Percentiles rank a stretch among this genome's conserved stretches.
These are phyloP conservation scores for Mortierella claussenii DNA, from an alignment of 192 early-diverging fungal species.

Conservation along the genomic window DNA sequence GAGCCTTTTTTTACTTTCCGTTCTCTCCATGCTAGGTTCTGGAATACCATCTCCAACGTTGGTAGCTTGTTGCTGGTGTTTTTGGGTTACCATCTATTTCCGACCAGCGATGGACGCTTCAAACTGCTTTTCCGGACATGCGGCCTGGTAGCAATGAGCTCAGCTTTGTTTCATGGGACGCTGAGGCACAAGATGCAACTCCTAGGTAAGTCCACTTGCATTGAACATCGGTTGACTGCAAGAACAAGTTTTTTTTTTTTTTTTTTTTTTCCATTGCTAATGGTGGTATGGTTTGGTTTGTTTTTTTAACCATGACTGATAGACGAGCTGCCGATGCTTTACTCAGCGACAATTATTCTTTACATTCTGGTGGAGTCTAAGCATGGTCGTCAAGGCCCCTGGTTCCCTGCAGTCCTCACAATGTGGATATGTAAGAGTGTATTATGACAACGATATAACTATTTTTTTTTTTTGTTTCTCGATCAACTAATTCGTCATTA, in stretches of 20 bases:
- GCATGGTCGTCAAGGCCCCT: slow-evolving; percentile 55
- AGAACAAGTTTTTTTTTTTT: not conserved
- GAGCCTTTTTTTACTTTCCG: not conserved
- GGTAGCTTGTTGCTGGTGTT: slow-evolving; percentile 65
- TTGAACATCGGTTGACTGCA: slow-evolving; percentile 39
- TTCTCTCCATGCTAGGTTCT: slow-evolving; percentile 26
- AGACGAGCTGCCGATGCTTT: slow-evolving; percentile 51
- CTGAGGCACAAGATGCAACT: slow-evolving; percentile 75
- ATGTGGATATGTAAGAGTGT: slow-evolving; percentile 53
- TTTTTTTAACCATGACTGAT: not conserved
- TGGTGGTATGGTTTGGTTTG: not conserved
- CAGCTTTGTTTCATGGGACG: slow-evolving; percentile 81
- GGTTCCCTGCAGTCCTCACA: slow-evolving; percentile 55
- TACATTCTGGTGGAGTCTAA: slow-evolving; percentile 50
- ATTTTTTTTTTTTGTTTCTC: not conserved
- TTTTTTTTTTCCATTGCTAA: not conserved
- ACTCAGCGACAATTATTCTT: slow-evolving; percentile 35
- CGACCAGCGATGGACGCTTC: slow-evolving; percentile 49
- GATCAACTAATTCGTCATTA: not conserved
- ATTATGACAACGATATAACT: not conserved
- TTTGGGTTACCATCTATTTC: slow-evolving; percentile 57
- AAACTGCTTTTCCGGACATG: slow-evolving; percentile 53
- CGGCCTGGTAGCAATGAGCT: slow-evolving; percentile 73
- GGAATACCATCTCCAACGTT: slow-evolving; percentile 70
- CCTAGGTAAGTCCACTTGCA: slow-evolving; percentile 56